A percentile compares a stretch with the other conserved stretches of the same genome.
phyloP scores from a whole-genome alignment of 2,329 filamentous ascomycete genomes.

The Cordyceps cateniannulata region DNA sequence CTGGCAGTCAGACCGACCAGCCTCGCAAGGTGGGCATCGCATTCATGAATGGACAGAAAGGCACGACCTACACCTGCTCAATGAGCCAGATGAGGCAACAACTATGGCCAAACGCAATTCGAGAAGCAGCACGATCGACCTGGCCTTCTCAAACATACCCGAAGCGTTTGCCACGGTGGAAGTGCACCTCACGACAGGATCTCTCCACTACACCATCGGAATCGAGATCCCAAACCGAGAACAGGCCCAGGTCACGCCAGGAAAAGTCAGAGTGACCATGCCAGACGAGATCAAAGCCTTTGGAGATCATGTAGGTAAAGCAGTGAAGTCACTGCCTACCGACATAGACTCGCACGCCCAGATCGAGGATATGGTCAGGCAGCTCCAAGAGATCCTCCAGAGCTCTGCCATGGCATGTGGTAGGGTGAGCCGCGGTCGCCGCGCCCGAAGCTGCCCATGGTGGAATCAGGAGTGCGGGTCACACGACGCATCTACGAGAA shows the following conservation, averaged over 20 bases:
- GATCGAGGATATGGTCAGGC: background rate
- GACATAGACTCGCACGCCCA: background rate
- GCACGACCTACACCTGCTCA: background rate
- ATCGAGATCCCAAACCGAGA: background rate
- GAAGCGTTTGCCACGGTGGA: background rate
- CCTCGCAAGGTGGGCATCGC: background rate
- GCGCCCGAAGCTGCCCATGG: background rate
- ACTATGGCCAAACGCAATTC: background rate
- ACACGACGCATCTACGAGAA: constrained; percentile 1
- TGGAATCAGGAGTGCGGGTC: constrained; percentile 3
- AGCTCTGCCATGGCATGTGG: background rate
- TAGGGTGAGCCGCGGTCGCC: background rate
- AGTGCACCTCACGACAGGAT: background rate
- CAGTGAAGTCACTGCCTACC: background rate
- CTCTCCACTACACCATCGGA: background rate
- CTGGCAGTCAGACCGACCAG: background rate
- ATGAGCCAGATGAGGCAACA: background rate
- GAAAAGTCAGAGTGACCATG: constrained; percentile 1
- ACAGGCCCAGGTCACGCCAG: background rate
- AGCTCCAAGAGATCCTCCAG: background rate
- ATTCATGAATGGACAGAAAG: background rate
- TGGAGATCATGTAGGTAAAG: background rate
- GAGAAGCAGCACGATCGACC: constrained; percentile 1
- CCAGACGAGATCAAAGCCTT: background rate
- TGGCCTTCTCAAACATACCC: background rate